phyloP scores from a whole-genome alignment of 371 early-diverging fungal species.

The Haplosporangium sp. region DNA sequence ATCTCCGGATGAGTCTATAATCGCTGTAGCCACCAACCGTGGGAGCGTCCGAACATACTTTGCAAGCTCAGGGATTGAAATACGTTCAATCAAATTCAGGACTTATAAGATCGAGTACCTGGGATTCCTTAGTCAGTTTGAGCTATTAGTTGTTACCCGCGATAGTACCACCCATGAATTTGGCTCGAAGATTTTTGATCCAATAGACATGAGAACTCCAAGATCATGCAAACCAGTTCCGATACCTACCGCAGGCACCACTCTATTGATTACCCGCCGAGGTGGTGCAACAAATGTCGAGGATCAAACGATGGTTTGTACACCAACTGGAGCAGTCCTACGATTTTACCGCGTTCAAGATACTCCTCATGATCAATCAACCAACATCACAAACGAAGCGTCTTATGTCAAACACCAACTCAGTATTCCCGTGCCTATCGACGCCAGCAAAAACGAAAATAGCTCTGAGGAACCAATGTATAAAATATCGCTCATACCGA shows the following conservation, averaged over 20 bases:
- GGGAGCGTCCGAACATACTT: slow-evolving; percentile 45
- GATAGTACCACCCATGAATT: slow-evolving; percentile 27
- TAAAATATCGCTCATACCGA: no score
- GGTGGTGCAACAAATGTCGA: slow-evolving; percentile 1
- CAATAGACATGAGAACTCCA: slow-evolving; percentile 30
- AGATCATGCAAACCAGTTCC: slow-evolving; percentile 24
- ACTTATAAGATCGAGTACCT: slow-evolving; percentile 41
- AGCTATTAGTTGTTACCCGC: slow-evolving; percentile 30
- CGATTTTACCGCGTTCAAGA: neutral
- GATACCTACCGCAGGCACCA: slow-evolving; percentile 28
- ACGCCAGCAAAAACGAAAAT: no score
- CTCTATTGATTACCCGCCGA: neutral
- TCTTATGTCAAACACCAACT: no score
- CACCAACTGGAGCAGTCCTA: slow-evolving; percentile 17
- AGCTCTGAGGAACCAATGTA: slow-evolving; percentile 1
- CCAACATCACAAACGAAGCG: no score
- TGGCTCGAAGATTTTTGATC: slow-evolving; percentile 24
- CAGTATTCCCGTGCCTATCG: no score
- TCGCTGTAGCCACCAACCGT: slow-evolving; percentile 31
- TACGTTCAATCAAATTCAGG: slow-evolving; percentile 12
- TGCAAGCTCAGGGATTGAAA: slow-evolving; percentile 36
- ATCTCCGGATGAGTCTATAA: slow-evolving; percentile 31
- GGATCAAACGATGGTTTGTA: slow-evolving; percentile 24
- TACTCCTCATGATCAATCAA: neutral
- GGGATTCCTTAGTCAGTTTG: slow-evolving; percentile 29